Percentiles rank a stretch among this genome's conserved stretches.
Evolutionary conservation across 805 yeast genomes (phyloP).

Genomic region (Yamadazyma olivae): DNA sequence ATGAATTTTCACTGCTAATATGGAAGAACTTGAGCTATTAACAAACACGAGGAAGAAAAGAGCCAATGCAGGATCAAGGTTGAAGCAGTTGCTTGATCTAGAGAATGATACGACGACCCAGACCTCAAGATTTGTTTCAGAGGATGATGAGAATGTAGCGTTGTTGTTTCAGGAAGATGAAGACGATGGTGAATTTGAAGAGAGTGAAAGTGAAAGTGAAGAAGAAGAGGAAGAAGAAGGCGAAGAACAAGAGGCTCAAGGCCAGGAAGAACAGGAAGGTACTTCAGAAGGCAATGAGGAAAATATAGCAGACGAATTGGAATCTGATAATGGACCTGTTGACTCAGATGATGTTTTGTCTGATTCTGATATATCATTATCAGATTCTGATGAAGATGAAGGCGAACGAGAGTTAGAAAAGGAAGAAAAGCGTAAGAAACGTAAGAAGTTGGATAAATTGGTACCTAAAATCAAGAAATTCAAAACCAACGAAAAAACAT

Average conservation of each 20-base stretch:
- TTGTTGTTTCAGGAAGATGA: conserved; percentile 60
- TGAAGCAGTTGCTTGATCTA: conserved; percentile 67
- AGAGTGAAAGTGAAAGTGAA: conserved; percentile 21
- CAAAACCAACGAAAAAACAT: conserved; percentile 17
- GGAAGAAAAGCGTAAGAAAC: conserved; percentile 36
- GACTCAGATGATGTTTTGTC: conserved; percentile 52
- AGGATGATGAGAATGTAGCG: conserved; percentile 76
- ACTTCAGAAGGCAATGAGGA: conserved; percentile 21
- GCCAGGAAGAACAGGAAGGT: conserved; percentile 20
- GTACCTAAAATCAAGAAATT: conserved; percentile 34
- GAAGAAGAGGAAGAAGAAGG: conserved; percentile 15
- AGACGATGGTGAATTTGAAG: conserved; percentile 27
- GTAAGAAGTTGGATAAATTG: conserved; percentile 20
- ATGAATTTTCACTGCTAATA: no score
- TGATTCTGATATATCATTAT: conserved; percentile 48
- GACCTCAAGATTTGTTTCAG: conserved; percentile 31
- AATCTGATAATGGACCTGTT: conserved; percentile 16
- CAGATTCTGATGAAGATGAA: conserved; percentile 61
- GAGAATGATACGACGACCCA: conserved; percentile 35
- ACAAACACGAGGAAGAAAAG: conserved; percentile 76
- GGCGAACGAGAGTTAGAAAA: conserved; percentile 64
- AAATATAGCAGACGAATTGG: conserved; percentile 10
- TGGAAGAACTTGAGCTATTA: conserved; percentile 32
- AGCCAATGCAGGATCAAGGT: conserved; percentile 85
- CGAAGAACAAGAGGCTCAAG: conserved; percentile 19